phyloP scores from a whole-genome alignment of 164 flowering plant genomes.

The Cinnamomum chago region DNA sequence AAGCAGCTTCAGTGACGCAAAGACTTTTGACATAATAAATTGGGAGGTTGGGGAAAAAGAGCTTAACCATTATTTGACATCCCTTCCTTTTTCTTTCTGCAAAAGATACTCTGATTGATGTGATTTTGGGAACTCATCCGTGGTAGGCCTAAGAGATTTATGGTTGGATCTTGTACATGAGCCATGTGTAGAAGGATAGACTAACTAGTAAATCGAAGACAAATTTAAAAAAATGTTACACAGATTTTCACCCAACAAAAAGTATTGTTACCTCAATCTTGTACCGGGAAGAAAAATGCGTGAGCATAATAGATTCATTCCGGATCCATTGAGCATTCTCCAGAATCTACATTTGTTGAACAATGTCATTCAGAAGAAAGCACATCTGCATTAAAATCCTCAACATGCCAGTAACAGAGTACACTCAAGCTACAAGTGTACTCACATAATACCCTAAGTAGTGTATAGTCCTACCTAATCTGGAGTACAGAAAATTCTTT shows the following conservation, averaged over 20 bases:
- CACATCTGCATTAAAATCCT: too few species aligned
- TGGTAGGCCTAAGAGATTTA: not conserved
- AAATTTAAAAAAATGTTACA: too few species aligned
- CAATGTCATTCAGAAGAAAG: slow-evolving; percentile 10
- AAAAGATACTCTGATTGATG: not conserved
- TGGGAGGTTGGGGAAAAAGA: too few species aligned
- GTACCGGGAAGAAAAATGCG: slow-evolving; percentile 94
- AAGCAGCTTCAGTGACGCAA: too few species aligned
- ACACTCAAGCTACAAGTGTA: not conserved
- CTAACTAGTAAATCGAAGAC: not conserved
- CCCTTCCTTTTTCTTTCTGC: not conserved
- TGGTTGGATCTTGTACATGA: not conserved
- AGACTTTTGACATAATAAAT: too few species aligned
- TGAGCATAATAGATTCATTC: slow-evolving; percentile 66
- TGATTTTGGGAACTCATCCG: not conserved
- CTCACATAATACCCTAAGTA: too few species aligned
- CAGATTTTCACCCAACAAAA: not conserved
- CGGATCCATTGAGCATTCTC: slow-evolving; percentile 85
- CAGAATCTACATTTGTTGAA: slow-evolving; percentile 53
- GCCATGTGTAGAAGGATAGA: too few species aligned
- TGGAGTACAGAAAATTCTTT: not conserved
- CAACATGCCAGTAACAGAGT: not conserved
- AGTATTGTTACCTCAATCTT: slow-evolving; percentile 55
- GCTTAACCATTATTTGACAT: not conserved
- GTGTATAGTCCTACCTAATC: too few species aligned